Conservation (phyloP, 2,329 filamentous ascomycete species). For the Xylariaceae sp. region DNA sequence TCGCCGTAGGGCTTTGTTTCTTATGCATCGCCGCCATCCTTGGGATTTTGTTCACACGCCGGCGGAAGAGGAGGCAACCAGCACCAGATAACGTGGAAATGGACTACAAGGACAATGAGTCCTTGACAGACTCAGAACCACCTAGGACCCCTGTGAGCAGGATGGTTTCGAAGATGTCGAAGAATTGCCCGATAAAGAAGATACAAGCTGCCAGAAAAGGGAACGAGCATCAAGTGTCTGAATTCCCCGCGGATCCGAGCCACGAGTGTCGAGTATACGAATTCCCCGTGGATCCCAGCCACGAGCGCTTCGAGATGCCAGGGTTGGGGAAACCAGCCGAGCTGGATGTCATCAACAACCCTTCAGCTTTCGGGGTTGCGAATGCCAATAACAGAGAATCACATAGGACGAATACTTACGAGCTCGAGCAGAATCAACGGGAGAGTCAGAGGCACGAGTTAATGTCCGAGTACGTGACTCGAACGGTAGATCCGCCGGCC, state of each 20-base stretch:
- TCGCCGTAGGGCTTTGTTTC: conserved; percentile 47
- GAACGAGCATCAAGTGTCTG: conserved; percentile 38
- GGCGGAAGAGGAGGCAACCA: conserved; percentile 34
- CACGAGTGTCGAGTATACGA: conserved; percentile 49
- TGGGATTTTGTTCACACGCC: conserved; percentile 38
- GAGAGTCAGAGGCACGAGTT: conserved; percentile 55
- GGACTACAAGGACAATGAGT: conserved; percentile 42
- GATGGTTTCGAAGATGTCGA: conserved; percentile 48
- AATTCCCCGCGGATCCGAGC: conserved; percentile 47
- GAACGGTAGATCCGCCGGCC: conserved; percentile 32
- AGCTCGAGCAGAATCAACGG: conserved; percentile 53
- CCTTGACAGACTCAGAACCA: conserved; percentile 39
- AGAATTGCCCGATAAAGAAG: conserved; percentile 38
- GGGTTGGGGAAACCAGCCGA: conserved; percentile 51
- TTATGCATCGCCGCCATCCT: conserved; percentile 37
- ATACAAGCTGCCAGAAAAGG: conserved; percentile 26
- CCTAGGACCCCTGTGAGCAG: conserved; percentile 42
- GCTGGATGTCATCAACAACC: conserved; percentile 48
- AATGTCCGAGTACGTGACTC: conserved; percentile 52
- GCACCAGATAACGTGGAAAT: conserved; percentile 31
- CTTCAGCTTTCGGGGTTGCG: conserved; percentile 43
- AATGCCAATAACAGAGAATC: conserved; percentile 46
- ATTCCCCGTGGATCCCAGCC: conserved; percentile 48
- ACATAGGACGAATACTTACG: conserved; percentile 50
- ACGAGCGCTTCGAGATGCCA: conserved; percentile 57